These are phyloP conservation scores for Pestalotiopsis sp. DNA, from an alignment of 2,329 filamentous ascomycete species.

Conservation along the genomic window DNA sequence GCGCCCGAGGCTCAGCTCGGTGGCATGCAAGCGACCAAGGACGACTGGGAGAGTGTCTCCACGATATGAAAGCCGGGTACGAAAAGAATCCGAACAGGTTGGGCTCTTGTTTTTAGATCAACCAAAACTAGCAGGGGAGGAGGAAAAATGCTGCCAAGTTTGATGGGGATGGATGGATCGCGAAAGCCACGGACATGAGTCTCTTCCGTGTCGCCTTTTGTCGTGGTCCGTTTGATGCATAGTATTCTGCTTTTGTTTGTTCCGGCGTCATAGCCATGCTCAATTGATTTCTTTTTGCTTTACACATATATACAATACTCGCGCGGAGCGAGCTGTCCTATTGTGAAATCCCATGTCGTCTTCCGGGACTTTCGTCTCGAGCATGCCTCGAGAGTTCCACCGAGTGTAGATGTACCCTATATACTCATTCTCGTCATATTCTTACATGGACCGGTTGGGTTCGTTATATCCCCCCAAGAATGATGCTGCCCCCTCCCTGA, in stretches of 20 bases:
- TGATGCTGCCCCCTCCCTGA: neutral
- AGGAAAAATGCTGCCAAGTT: neutral
- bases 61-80: neutral
- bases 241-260: neutral
- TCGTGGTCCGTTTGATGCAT: neutral
- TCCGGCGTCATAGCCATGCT: neutral
- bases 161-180: neutral
- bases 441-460: neutral
- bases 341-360: neutral
- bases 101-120: neutral
- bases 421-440: neutral
- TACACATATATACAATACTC: neutral
- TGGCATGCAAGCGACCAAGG: conserved; percentile 10
- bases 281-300: neutral
- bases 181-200: neutral
- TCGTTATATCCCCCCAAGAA: neutral
- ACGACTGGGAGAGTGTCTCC: conserved; percentile 4
- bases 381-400: neutral
- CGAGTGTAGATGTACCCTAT: neutral
- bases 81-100: neutral
- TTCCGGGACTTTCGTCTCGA: neutral
- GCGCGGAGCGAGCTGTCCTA: neutral
- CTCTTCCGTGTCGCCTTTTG: neutral
- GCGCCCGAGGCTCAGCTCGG: neutral
- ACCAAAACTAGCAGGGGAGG: neutral